Evolutionary conservation across 352 stramenopile species (phyloP), one percentile per base, ranked within the genome.

Genomic region (Phytophthora litchii): DNA sequence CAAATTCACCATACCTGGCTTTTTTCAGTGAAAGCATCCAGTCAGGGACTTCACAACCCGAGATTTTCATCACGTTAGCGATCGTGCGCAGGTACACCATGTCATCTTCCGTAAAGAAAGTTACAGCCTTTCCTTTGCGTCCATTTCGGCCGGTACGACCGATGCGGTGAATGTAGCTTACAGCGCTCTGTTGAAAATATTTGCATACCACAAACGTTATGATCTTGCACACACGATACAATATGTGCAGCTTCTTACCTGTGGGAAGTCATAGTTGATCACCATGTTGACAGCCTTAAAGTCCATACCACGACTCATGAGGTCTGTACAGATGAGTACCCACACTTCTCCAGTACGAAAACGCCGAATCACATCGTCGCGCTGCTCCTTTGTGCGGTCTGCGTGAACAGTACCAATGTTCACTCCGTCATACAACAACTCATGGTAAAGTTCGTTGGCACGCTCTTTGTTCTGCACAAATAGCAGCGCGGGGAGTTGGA

Each of bases 201-300:
- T 44, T 5, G 5, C 3, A 49, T 48, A 27, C 9, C 44, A 43
- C n/a, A 54, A 21, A 40, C 36, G 23, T 64, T 48, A 52, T 5
- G 32, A 17, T 6, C 9, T 6, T 10, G n/a, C 21, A 14, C 20
- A n/a, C 31, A 17, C 1, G n/a, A 54, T 35, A 21, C 2, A 34
- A 43, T 1, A 54, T 3, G 6, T 12, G 20, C n/a, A 31, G 3
- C 6, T 25, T 49, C 52, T 35, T 67, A 85, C 77, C 73, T 95
- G 91, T 8, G 98, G 97, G 60, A 99, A 97, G 76, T 99, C 97
- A 67, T 99, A 99, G 76, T 99, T 99, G 70, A 99, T 98, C 7
- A 99, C 97, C 86, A 98, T 98, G 60, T 99, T 99, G 5, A 99
- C 96, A 14, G 93, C 97, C 76, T 98, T 98, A 67, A 99, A 99